Percentiles rank a stretch among this genome's conserved stretches.
phyloP scores from a whole-genome alignment of 352 stramenopile species.

The Pythium sukuiense region DNA sequence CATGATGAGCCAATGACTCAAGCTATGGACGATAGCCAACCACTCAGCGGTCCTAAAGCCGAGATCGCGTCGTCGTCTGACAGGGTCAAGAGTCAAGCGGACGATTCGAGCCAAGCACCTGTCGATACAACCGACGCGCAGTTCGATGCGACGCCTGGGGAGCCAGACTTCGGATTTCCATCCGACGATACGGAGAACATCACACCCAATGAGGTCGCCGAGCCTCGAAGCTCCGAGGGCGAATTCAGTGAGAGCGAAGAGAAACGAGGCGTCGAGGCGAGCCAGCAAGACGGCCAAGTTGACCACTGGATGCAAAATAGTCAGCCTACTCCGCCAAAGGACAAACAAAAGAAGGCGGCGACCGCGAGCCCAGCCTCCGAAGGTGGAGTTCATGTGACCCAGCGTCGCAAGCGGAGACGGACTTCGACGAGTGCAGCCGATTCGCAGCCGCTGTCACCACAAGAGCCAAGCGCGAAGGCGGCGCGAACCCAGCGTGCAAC shows the following conservation, averaged over 20 bases:
- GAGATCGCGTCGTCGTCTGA: neutral
- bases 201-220: neutral
- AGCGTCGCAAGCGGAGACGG: constrained; percentile 17
- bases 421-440: neutral
- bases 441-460: neutral
- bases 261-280: constrained; percentile 1
- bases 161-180: neutral
- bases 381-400: neutral
- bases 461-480: constrained; percentile 11
- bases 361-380: neutral
- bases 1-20: constrained; percentile 24
- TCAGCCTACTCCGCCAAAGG: neutral
- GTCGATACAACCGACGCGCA: neutral
- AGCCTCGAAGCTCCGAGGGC: neutral
- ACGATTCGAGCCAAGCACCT: neutral
- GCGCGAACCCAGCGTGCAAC: neutral
- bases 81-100: neutral
- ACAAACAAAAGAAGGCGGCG: neutral
- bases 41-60: neutral
- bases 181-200: neutral
- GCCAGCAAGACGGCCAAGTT: constrained; percentile 22
- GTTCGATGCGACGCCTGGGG: neutral
- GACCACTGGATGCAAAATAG: constrained; percentile 22
- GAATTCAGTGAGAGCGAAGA: neutral
- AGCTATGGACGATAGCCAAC: constrained; percentile 12